These are phyloP conservation scores for Apostasia ramifera DNA, from an alignment of 106 monocot species.

Conservation along the genomic window DNA sequence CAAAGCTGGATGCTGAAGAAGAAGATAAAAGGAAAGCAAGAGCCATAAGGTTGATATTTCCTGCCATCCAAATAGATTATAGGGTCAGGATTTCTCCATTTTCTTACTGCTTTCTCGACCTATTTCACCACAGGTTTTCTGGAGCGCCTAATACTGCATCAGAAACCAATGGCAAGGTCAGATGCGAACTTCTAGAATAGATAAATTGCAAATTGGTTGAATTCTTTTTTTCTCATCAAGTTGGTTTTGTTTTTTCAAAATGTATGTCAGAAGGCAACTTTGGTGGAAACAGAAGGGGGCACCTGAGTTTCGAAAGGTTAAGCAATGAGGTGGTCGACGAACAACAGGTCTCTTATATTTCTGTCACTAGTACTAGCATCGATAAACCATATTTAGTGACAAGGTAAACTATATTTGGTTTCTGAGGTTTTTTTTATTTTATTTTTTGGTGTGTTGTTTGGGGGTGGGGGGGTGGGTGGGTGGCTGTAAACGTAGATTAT, in stretches of 20 bases:
- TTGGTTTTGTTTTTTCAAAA: background rate
- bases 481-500: no score
- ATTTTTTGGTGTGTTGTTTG: no score
- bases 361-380: background rate
- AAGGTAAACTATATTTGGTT: no score
- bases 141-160: conserved; percentile 16
- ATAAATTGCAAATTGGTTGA: no score
- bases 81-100: background rate
- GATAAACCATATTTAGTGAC: no score
- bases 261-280: background rate
- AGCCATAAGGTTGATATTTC: conserved; percentile 30
- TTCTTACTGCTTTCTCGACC: background rate
- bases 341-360: background rate
- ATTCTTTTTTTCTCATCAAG: no score
- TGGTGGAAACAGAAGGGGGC: background rate
- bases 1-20: conserved; percentile 23
- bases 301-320: background rate
- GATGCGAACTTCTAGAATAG: background rate
- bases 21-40: conserved; percentile 72
- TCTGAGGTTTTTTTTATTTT: no score
- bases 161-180: conserved; percentile 16
- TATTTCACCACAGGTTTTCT: conserved; percentile 25
- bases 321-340: background rate
- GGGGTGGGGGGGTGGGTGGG: no score
- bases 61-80: background rate